phyloP scores from a whole-genome alignment of 441 rosid genomes.

The Mallotus repandus region DNA sequence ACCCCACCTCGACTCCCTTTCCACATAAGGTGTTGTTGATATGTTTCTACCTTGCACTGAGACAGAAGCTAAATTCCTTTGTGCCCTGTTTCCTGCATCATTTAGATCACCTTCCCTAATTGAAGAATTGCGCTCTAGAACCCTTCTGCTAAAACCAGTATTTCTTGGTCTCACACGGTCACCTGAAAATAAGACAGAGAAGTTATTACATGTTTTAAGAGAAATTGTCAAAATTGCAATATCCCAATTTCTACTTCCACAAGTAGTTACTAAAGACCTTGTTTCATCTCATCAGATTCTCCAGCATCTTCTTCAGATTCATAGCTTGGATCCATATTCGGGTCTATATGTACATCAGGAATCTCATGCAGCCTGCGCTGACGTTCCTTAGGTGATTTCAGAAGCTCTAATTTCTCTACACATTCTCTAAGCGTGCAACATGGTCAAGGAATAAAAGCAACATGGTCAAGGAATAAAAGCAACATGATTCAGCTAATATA shows the following conservation, averaged over 20 bases:
- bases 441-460: slow-evolving; percentile 49
- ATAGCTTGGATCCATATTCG: slow-evolving; percentile 96
- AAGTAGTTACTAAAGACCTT: slow-evolving; percentile 47
- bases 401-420: slow-evolving; percentile 89
- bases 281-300: slow-evolving; percentile 58
- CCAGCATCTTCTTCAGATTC: slow-evolving; percentile 87
- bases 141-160: slow-evolving; percentile 37
- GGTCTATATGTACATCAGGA: slow-evolving; percentile 88
- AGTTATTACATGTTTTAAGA: slow-evolving; percentile 11
- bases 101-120: slow-evolving; percentile 36
- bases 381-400: slow-evolving; percentile 91
- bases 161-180: slow-evolving; percentile 30
- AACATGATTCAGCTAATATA: not conserved
- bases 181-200: slow-evolving; percentile 43
- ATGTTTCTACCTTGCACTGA: slow-evolving; percentile 33
- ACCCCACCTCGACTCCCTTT: slow-evolving; percentile 31
- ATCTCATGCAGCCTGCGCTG: slow-evolving; percentile 87
- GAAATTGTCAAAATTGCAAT: slow-evolving; percentile 6
- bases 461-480: slow-evolving; percentile 49
- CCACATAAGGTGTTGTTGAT: slow-evolving; percentile 25
- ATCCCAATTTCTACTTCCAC: slow-evolving; percentile 9
- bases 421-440: slow-evolving; percentile 87
- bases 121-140: slow-evolving; percentile 29
- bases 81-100: slow-evolving; percentile 39
- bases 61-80: slow-evolving; percentile 32